phyloP scores from a whole-genome alignment of 441 rosid genomes.

The Populus trichocarpa region DNA sequence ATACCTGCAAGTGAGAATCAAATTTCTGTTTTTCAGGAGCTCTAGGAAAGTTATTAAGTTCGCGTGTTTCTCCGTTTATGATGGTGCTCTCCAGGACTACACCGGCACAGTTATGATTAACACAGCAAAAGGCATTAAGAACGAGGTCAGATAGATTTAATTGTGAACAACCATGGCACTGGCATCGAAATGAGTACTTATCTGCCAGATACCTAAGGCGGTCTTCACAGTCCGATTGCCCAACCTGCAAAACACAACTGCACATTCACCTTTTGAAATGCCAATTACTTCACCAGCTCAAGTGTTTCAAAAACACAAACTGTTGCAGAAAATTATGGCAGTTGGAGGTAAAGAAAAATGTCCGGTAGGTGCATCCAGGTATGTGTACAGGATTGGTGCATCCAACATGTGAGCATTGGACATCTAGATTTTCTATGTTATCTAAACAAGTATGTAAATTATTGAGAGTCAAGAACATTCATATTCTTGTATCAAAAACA shows the following conservation, averaged over 20 bases:
- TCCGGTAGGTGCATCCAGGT: neutral
- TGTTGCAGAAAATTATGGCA: neutral
- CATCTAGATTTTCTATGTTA: neutral
- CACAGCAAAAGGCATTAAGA: constrained; percentile 64
- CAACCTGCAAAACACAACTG: constrained; percentile 51
- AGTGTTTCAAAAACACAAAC: neutral
- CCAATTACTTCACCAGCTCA: neutral
- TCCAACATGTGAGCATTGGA: neutral
- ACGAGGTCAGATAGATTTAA: constrained; percentile 67
- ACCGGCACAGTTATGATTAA: constrained; percentile 52
- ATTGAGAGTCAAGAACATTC: neutral
- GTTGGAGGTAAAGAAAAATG: neutral
- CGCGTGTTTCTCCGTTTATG: constrained; percentile 35
- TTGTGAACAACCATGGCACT: constrained; percentile 64
- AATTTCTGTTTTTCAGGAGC: constrained; percentile 21
- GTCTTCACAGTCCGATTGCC: constrained; percentile 65
- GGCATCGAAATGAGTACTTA: constrained; percentile 69
- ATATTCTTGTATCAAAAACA: neutral
- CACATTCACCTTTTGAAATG: constrained; percentile 10
- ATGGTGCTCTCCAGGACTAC: constrained; percentile 50
- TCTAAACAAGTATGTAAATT: neutral
- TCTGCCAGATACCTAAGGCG: constrained; percentile 70
- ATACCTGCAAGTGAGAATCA: constrained; percentile 49
- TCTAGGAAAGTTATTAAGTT: constrained; percentile 23
- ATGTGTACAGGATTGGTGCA: neutral